A percentile compares a stretch with the other conserved stretches of the same genome.
phyloP scores from a whole-genome alignment of 148 eudicot species.

The Euryodendron excelsum region DNA sequence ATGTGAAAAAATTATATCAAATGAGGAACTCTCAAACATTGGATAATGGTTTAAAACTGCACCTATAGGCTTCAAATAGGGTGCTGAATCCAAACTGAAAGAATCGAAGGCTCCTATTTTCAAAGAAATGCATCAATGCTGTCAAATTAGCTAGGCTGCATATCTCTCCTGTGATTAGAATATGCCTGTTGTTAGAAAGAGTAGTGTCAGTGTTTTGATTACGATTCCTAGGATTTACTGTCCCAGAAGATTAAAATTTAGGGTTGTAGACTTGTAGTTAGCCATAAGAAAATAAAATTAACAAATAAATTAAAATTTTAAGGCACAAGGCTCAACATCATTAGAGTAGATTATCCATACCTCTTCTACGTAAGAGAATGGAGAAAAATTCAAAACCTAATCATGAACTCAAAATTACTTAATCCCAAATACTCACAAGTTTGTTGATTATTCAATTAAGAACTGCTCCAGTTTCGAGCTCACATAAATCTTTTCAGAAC shows the following conservation, averaged over 20 bases:
- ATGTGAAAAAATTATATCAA: too few species aligned
- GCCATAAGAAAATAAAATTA: background rate
- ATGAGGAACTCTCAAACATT: too few species aligned
- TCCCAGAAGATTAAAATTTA: background rate
- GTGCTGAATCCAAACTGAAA: background rate
- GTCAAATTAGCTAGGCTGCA: background rate
- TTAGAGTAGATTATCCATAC: background rate
- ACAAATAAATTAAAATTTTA: background rate
- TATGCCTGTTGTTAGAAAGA: background rate
- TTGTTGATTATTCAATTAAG: background rate
- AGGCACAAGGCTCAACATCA: background rate
- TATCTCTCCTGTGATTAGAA: too few species aligned
- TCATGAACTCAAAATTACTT: background rate
- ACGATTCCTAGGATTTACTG: background rate
- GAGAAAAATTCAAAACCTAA: background rate
- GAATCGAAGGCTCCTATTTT: too few species aligned
- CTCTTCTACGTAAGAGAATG: background rate
- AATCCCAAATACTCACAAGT: background rate
- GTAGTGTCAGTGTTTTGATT: background rate
- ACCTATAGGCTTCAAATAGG: too few species aligned
- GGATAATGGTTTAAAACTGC: too few species aligned
- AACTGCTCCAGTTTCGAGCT: background rate
- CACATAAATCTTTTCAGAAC: background rate
- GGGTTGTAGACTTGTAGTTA: too few species aligned
- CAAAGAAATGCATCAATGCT: background rate